Base-by-base conservation (phyloP, 75 land plant species). In the Cupressus sempervirens region DNA sequence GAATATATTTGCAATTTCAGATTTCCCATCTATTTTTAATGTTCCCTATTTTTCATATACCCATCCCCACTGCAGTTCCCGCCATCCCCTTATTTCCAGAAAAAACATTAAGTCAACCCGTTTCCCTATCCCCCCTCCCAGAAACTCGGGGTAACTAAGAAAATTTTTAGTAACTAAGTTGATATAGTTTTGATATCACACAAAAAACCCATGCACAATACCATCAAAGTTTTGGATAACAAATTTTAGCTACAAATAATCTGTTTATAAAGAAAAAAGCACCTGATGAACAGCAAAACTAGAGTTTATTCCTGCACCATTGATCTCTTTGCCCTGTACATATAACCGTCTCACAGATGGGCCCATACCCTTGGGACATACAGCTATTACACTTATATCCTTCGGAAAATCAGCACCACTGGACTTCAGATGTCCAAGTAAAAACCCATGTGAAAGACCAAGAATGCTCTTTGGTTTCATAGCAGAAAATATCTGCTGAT, bases 261-360 rank as follows among this genome's bases (percentile, higher is more conserved):
- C 3, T 67, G 56, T 86, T 41, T 36, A n/a, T 40, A 34, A 84
- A 35, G 58, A 14, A 72, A 48, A 73, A 15, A 53, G 81, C 36
- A 97, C 99, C 96, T 95, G 96, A 80, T 97, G 99, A 81, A 97
- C 98, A 62, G 92, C 99, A 91, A 97, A 97, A 88, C 98, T 97
- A n/a, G 95, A 88, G 83, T 97, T 97, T 79, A 97, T 97, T 38
- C 98, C 99, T 12, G 99, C 99, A n/a, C 99, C 99, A 91, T 97
- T 97, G 7, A 97, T 88, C 81, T 97, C 98, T 86, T 97, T 97
- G 75, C 99, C 99, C 87, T 97, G 99, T 7, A 94, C 99, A 91
- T 97, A 97, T 73, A 97, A 88, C 83, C 99, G 91, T 80, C 99
- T 92, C 68, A 97, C 98, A 56, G 99, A 97, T 40, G 99, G 99